Evolutionary conservation across 352 stramenopile genomes (phyloP).

Genomic region (Phytopythium vexans): DNA sequence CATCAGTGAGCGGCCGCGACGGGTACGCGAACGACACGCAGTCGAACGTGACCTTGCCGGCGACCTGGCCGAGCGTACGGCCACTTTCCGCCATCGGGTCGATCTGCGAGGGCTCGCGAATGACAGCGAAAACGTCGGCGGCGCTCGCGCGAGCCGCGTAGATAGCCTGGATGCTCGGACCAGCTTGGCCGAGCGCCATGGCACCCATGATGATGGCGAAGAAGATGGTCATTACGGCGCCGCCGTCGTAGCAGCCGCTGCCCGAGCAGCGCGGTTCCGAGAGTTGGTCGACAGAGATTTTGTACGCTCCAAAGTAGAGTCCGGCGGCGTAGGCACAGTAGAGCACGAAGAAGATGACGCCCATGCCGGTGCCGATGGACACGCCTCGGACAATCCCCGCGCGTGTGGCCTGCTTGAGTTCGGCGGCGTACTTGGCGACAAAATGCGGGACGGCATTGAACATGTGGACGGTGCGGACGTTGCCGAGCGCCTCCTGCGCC

Average conservation of each 20-base stretch:
- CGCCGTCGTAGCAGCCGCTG: slow-evolving; percentile 53
- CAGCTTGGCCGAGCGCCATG: slow-evolving; percentile 69
- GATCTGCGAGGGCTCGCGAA: slow-evolving; percentile 79
- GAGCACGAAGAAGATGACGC: slow-evolving; percentile 57
- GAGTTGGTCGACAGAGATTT: slow-evolving; percentile 59
- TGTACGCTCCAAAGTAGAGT: slow-evolving; percentile 75
- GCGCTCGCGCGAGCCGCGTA: slow-evolving; percentile 50
- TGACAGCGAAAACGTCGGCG: slow-evolving; percentile 62
- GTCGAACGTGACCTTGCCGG: slow-evolving; percentile 72
- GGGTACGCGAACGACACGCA: slow-evolving; percentile 66
- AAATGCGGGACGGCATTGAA: slow-evolving; percentile 70
- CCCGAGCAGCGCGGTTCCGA: slow-evolving; percentile 31
- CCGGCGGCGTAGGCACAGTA: slow-evolving; percentile 62
- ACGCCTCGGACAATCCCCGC: slow-evolving; percentile 48
- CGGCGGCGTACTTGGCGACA: slow-evolving; percentile 50
- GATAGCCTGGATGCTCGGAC: slow-evolving; percentile 57
- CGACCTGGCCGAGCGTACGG: slow-evolving; percentile 17
- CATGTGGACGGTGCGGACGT: slow-evolving; percentile 76
- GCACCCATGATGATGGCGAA: slow-evolving; percentile 69
- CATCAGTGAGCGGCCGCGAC: slow-evolving; percentile 30
- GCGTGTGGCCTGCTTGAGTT: slow-evolving; percentile 35
- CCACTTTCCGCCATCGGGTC: slow-evolving; percentile 25
- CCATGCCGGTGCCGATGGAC: slow-evolving; percentile 53
- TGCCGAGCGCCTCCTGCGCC: slow-evolving; percentile 69
- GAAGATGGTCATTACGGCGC: slow-evolving; percentile 68